These are phyloP conservation scores for Spathaspora girioi DNA, from an alignment of 805 yeast genomes.

Conservation along the genomic window DNA sequence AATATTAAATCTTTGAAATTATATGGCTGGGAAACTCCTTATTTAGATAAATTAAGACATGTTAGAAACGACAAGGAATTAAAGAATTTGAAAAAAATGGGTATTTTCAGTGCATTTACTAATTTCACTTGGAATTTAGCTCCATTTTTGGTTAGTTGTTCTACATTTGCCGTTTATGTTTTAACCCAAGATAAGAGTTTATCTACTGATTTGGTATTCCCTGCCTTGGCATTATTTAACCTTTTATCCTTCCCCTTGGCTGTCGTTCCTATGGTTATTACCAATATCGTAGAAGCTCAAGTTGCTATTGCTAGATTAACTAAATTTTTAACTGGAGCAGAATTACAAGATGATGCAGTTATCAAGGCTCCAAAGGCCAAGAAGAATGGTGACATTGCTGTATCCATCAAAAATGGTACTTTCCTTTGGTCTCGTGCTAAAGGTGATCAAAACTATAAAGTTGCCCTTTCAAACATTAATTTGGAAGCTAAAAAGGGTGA, in stretches of 20 bases:
- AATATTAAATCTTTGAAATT: constrained; percentile 90
- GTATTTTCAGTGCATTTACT: constrained; percentile 65
- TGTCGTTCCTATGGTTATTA: constrained; percentile 85
- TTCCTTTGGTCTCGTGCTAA: constrained; percentile 78
- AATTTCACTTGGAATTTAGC: constrained; percentile 79
- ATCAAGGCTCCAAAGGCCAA: constrained; percentile 45
- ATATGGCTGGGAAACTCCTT: constrained; percentile 94
- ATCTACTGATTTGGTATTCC: constrained; percentile 87
- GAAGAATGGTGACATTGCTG: constrained; percentile 63
- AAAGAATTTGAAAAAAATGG: constrained; percentile 69
- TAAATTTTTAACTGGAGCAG: constrained; percentile 68
- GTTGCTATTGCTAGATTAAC: constrained; percentile 76
- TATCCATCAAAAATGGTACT: constrained; percentile 60
- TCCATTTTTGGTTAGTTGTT: constrained; percentile 85
- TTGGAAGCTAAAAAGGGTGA: constrained; percentile 70
- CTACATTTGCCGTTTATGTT: constrained; percentile 82
- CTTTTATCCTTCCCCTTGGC: constrained; percentile 88
- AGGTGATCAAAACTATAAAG: constrained; percentile 50
- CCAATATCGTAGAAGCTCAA: constrained; percentile 83
- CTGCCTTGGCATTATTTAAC: constrained; percentile 86
- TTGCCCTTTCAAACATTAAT: constrained; percentile 61
- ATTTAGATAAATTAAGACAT: constrained; percentile 63
- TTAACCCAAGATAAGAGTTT: constrained; percentile 56
- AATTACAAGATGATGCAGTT: constrained; percentile 79
- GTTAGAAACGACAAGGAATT: constrained; percentile 90